Evolutionary conservation across 202 grass and related monocot genomes (phyloP).

Genomic region (Setaria italica): DNA sequence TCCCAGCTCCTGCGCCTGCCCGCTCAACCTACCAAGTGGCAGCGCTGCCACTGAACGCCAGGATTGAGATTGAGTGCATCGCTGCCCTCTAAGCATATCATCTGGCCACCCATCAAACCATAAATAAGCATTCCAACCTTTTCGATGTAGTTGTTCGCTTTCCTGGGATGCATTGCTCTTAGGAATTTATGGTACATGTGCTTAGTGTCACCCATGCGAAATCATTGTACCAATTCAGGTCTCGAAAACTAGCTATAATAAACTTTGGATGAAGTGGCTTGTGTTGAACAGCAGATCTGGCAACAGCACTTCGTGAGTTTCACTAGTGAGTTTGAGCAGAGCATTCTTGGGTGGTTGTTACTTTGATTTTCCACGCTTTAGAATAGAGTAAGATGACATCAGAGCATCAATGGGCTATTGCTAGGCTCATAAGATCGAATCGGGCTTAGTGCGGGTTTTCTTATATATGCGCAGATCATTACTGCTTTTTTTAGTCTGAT

Average conservation of each 20-base stretch:
- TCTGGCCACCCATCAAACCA: not conserved
- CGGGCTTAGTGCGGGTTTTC: not conserved
- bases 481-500: too few relatives aligned
- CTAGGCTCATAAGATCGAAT: not conserved
- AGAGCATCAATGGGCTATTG: not conserved
- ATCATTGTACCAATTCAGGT: constrained; percentile 1
- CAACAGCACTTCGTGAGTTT: not conserved
- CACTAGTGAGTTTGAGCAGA: not conserved
- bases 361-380: not conserved
- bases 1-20: constrained; percentile 72
- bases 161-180: not conserved
- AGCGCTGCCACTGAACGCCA: constrained; percentile 87
- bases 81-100: constrained; percentile 57
- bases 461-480: not conserved
- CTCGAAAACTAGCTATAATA: constrained; percentile 40
- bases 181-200: not conserved
- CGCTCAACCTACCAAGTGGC: constrained; percentile 94
- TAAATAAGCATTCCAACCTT: constrained; percentile 38
- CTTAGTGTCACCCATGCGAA: not conserved
- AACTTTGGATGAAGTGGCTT: constrained; percentile 11
- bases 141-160: not conserved
- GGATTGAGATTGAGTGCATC: constrained; percentile 95
- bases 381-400: not conserved
- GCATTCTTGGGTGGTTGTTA: not conserved
- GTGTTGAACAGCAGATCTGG: not conserved